Percentiles rank a stretch among this genome's conserved stretches.
These are phyloP conservation scores for Echinosophora koreensis DNA, from an alignment of 306 rosid species.

Conservation along the genomic window DNA sequence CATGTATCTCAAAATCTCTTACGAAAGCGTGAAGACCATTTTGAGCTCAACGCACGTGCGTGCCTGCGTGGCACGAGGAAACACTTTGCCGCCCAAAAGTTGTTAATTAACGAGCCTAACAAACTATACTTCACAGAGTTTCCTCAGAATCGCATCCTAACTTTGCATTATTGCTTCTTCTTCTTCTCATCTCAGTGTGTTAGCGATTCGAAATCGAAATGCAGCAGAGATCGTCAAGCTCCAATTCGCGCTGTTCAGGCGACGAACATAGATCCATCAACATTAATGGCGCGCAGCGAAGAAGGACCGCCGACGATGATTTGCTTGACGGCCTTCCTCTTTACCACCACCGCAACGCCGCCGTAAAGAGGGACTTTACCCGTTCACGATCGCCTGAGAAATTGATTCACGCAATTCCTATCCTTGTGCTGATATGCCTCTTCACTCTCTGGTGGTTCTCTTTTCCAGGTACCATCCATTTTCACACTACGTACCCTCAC, in stretches of 20 bases:
- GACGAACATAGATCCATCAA: conserved; percentile 46
- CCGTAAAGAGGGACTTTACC: conserved; percentile 45
- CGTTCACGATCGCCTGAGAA: conserved; percentile 39
- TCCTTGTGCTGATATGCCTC: conserved; percentile 57
- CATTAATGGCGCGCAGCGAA: conserved; percentile 35
- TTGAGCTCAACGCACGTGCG: conserved; percentile 41
- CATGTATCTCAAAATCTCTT: neutral
- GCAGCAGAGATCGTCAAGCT: conserved; percentile 59
- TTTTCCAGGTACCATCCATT: conserved; percentile 54
- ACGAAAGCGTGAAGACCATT: neutral
- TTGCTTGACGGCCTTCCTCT: conserved; percentile 47
- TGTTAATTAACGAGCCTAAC: conserved; percentile 46
- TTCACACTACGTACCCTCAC: neutral
- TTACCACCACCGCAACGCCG: conserved; percentile 40
- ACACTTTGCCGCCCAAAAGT: conserved; percentile 48
- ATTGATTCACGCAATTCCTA: conserved; percentile 59
- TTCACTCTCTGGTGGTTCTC: conserved; percentile 75
- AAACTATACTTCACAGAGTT: neutral
- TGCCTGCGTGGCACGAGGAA: conserved; percentile 43
- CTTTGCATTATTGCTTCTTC: neutral
- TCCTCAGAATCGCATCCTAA: conserved; percentile 17
- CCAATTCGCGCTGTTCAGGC: conserved; percentile 45
- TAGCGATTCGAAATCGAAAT: conserved; percentile 30
- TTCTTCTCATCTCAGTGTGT: too few species aligned
- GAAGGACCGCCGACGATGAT: conserved; percentile 46